Conservation (phyloP, 2,329 filamentous ascomycete species). For the Paraphaeosphaeria sporulosa region DNA sequence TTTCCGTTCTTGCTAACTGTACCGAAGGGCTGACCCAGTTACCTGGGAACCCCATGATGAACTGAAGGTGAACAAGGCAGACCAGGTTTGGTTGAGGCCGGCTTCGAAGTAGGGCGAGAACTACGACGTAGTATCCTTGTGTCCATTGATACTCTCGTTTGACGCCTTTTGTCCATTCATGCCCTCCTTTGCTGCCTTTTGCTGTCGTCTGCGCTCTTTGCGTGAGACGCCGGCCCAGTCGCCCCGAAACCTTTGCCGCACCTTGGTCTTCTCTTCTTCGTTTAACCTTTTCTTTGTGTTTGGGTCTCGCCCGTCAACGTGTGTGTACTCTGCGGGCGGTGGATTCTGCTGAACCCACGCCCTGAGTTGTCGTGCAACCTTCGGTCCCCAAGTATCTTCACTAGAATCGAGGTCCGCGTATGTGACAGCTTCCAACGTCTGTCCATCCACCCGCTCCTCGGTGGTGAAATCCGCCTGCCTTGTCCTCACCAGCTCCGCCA, state of each 20-base stretch:
- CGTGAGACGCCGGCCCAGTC: constrained; percentile 38
- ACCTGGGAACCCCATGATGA: constrained; percentile 5
- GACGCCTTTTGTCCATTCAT: constrained; percentile 15
- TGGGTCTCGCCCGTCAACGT: constrained; percentile 31
- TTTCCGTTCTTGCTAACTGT: neutral
- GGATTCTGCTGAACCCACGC: constrained; percentile 35
- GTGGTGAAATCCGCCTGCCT: constrained; percentile 33
- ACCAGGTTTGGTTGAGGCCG: neutral
- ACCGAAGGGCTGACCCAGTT: constrained; percentile 6
- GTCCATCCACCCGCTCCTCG: constrained; percentile 10
- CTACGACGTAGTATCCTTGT: neutral
- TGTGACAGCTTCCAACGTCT: constrained; percentile 24
- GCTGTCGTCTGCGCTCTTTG: constrained; percentile 39
- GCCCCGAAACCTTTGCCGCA: constrained; percentile 38
- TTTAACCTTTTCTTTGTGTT: constrained; percentile 22
- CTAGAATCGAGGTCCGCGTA: constrained; percentile 33
- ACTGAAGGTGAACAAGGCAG: neutral
- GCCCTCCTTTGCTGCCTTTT: constrained; percentile 30
- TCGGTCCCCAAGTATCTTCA: constrained; percentile 33
- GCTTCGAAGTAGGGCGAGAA: neutral
- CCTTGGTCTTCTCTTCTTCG: constrained; percentile 21
- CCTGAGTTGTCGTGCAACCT: constrained; percentile 29
- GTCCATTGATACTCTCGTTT: constrained; percentile 16
- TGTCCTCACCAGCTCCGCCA: constrained; percentile 34
- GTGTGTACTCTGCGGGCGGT: constrained; percentile 21